These are phyloP conservation scores for Nakazawaea ambrosiae DNA, from an alignment of 805 yeast species.

Conservation along the genomic window DNA sequence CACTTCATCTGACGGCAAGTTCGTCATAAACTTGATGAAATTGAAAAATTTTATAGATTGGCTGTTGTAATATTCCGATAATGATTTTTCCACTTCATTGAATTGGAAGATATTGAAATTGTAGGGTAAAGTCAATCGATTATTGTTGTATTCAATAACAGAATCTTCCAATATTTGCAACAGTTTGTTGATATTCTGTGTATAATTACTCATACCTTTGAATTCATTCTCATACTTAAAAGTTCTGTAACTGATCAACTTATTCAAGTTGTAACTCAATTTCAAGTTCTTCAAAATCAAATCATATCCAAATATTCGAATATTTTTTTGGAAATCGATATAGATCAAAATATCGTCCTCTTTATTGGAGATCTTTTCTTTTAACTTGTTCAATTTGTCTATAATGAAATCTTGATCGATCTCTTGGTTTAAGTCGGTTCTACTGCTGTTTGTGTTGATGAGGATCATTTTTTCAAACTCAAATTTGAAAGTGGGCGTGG, in stretches of 20 bases:
- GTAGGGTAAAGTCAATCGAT: slow-evolving; percentile 5
- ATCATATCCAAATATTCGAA: slow-evolving; percentile 4
- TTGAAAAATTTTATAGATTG: neutral
- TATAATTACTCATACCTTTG: slow-evolving; percentile 1
- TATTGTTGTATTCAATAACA: neutral
- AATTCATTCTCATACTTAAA: slow-evolving; percentile 1
- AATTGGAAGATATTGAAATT: slow-evolving; percentile 4
- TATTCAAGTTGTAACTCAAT: slow-evolving; percentile 5
- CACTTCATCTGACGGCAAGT: neutral
- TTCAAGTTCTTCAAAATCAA: slow-evolving; percentile 1
- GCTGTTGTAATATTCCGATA: slow-evolving; percentile 1
- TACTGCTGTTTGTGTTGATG: neutral
- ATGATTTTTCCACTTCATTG: neutral
- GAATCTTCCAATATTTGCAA: neutral
- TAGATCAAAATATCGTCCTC: slow-evolving; percentile 9
- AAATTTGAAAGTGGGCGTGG: neutral
- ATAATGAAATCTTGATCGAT: neutral
- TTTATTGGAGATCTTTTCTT: slow-evolving; percentile 3
- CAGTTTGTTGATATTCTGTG: neutral
- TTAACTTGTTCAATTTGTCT: neutral
- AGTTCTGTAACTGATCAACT: slow-evolving; percentile 8
- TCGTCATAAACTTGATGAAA: neutral
- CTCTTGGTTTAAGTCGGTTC: neutral
- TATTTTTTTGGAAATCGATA: slow-evolving; percentile 1
- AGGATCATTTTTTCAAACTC: slow-evolving; percentile 5